Conservation (phyloP, 257 asterid species). For the Solanum corneliomulleri region DNA sequence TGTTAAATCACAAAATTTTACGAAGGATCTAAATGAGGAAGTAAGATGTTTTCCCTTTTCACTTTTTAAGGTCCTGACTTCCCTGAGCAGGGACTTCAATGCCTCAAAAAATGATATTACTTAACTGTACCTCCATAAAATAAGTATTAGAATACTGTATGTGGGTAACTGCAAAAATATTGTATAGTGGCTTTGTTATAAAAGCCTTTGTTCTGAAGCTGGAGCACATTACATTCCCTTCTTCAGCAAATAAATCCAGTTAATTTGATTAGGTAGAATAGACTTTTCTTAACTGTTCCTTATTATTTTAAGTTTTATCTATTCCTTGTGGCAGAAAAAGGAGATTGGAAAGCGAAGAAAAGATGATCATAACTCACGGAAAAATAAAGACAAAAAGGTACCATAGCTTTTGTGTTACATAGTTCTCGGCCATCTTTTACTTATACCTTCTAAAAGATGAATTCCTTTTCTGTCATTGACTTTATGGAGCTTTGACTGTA, state of each 20-base stretch:
- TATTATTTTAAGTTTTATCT: not conserved
- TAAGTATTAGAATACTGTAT: not conserved
- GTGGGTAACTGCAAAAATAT: not conserved
- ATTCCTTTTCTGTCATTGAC: not conserved
- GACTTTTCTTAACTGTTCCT: not conserved
- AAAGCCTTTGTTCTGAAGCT: not conserved
- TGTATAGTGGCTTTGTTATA: not conserved
- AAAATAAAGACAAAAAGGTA: conserved; percentile 83
- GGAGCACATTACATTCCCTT: not conserved
- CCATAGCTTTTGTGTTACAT: not conserved
- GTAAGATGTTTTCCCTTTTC: not conserved
- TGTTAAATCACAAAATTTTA: not conserved
- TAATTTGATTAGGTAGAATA: not conserved
- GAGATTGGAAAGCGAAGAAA: conserved; percentile 90
- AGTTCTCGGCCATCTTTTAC: not conserved
- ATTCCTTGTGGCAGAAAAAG: conserved; percentile 51
- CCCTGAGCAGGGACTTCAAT: not conserved
- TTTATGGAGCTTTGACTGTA: not conserved
- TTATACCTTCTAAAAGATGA: not conserved
- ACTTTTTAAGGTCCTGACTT: not conserved
- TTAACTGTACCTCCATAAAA: not conserved
- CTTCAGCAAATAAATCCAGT: not conserved
- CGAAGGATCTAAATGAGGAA: not conserved
- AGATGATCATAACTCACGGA: conserved; percentile 62
- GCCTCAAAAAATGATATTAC: not conserved